Evolutionary conservation across 2,329 filamentous ascomycete genomes (phyloP), one percentile per base, ranked within the genome.

Genomic region (Sporothrix brasiliensis): DNA sequence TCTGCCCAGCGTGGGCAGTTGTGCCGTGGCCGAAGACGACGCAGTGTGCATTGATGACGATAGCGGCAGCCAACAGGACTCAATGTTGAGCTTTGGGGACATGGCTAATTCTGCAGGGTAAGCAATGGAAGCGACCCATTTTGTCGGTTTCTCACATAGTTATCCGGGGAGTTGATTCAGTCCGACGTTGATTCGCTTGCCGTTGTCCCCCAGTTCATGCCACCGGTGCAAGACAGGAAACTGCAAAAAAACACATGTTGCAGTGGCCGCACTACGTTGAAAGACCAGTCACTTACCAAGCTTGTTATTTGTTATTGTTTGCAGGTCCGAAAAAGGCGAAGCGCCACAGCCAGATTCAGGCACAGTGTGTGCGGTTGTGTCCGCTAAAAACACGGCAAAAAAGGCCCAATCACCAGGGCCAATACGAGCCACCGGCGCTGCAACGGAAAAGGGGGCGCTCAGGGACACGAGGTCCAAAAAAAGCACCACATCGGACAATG

Each of bases 381-480:
- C 54, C 58, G 65, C 71, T 49, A 61, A 34, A 7, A 34, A 27
- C 34, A 60, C 69, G 56, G 50, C 60, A 60, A 41, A 27, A 49
- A 66, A 21, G 27, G 56, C 60, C 72, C 72, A 73, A 71, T 74
- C 67, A 69, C 60, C 58, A 30, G 47, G 53, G 3, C 47, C 68
- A 68, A 70, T 65, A 72, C 70, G 70, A 73, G 71, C 58, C 70
- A 65, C 70, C 27, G 34, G 50, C 53, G 58, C 67, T 71, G 68
- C 71, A 68, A 16, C 58, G 13, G 54, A 73, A 68, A 73, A 66
- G 70, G 65, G 72, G 53, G 27, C 7, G 44, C 54, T 21, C 47
- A 52, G 68, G 52, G 53, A 72, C 52, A 71, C 68, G 69, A 70
- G 54, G 52, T 60, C 53, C 60, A 47, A 47, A 66, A 67, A 69